Evolutionary conservation across 371 early-diverging fungal genomes (phyloP).

Genomic region (Apophysomyces sp.): DNA sequence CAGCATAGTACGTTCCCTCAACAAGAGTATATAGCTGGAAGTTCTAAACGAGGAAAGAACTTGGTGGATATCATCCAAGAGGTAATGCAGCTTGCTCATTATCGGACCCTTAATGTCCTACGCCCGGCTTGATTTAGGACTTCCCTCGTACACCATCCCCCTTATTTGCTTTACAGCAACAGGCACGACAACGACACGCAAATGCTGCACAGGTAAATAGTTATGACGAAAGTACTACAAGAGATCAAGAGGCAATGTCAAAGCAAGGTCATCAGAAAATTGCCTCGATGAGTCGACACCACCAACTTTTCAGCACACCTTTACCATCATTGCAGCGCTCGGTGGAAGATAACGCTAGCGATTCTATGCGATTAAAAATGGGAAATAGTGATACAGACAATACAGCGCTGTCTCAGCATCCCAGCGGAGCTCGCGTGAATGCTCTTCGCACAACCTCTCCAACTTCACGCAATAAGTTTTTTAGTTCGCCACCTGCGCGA

Average conservation of each 20-base stretch:
- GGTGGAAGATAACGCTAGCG: constrained; percentile 2
- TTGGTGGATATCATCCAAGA: constrained; percentile 39
- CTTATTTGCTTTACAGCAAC: constrained; percentile 63
- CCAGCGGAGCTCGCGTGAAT: neutral
- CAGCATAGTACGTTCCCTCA: neutral
- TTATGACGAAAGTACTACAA: constrained; percentile 15
- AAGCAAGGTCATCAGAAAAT: neutral
- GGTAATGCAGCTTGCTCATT: constrained; percentile 12
- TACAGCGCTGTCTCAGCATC: neutral
- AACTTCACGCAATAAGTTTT: constrained; percentile 29
- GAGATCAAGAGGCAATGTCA: neutral
- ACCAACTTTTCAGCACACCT: neutral
- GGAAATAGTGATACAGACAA: neutral
- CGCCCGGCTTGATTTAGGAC: constrained; percentile 39
- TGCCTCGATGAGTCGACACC: neutral
- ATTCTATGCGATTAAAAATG: constrained; percentile 6
- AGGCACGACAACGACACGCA: constrained; percentile 48
- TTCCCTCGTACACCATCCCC: constrained; percentile 90
- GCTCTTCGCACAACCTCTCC: constrained; percentile 26
- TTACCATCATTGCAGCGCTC: constrained; percentile 4
- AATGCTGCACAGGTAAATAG: constrained; percentile 27
- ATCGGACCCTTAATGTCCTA: neutral
- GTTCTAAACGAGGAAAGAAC: constrained; percentile 24
- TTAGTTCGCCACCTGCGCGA: constrained; percentile 39
- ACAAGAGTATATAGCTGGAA: constrained; percentile 1